Percentiles rank a stretch among this genome's conserved stretches.
phyloP scores from a whole-genome alignment of 2,329 filamentous ascomycete species.

The Pleoardoris graminearum region DNA sequence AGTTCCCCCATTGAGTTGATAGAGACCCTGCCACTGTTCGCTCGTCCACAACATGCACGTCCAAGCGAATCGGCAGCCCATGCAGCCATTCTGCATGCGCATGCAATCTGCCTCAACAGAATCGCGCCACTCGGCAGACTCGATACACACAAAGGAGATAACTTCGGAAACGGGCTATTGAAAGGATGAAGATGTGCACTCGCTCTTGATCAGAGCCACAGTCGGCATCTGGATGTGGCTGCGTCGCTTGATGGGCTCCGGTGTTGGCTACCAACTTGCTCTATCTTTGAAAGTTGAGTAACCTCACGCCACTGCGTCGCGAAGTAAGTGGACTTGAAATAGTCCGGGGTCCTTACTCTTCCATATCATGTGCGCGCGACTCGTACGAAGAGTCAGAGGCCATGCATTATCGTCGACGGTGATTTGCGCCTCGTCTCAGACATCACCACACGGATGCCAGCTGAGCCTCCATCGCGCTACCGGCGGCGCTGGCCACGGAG shows the following conservation, averaged over 20 bases:
- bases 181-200: not conserved
- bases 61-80: conserved; percentile 23
- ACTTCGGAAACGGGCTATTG: conserved; percentile 1
- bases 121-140: conserved; percentile 5
- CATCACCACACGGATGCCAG: not conserved
- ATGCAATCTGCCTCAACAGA: conserved; percentile 20
- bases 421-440: not conserved
- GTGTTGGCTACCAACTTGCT: not conserved
- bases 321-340: not conserved
- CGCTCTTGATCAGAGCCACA: not conserved
- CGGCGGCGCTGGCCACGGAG: conserved; percentile 1
- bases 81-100: conserved; percentile 13
- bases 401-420: not conserved
- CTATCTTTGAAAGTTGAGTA: too few relatives aligned
- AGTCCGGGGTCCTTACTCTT: not conserved
- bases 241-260: not conserved
- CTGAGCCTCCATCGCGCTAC: not conserved
- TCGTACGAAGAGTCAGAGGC: not conserved
- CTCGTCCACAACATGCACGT: conserved; percentile 20
- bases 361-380: not conserved
- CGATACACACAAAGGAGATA: not conserved
- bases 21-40: conserved; percentile 1
- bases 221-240: conserved; percentile 6
- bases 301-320: not conserved
- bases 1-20: not conserved